These are phyloP conservation scores for Rhodamnia rubescens DNA, from an alignment of 345 rosid species.

Conservation along the genomic window DNA sequence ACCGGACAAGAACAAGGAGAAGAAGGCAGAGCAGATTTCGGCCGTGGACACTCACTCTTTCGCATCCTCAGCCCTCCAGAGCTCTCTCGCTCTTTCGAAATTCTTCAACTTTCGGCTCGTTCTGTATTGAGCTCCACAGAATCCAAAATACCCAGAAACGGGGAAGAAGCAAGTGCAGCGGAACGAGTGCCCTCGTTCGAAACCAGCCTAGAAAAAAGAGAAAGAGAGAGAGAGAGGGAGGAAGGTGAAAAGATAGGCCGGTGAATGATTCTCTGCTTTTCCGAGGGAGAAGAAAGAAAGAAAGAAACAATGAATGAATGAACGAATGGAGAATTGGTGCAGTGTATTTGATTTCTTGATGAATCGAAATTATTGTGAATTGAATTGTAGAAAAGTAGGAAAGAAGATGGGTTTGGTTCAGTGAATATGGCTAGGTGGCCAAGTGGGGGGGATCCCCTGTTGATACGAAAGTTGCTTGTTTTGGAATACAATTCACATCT, in stretches of 20 bases:
- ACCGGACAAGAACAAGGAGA: neutral
- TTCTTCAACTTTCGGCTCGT: neutral
- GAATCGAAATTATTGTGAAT: neutral
- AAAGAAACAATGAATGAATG: no score
- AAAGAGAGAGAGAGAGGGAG: neutral
- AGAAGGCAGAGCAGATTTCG: neutral
- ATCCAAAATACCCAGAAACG: neutral
- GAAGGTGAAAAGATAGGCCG: neutral
- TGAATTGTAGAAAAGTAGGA: neutral
- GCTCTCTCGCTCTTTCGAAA: neutral
- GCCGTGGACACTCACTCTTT: neutral
- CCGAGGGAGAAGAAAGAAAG: neutral
- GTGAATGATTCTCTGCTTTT: neutral
- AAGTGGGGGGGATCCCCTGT: neutral
- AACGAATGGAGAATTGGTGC: neutral
- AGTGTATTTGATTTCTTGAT: neutral
- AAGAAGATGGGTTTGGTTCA: constrained; percentile 3
- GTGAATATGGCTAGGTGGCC: constrained; percentile 3
- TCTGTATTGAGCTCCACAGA: neutral
- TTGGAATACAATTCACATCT: constrained; percentile 1
- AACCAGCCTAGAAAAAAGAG: no score
- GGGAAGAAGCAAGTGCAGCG: neutral
- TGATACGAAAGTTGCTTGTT: constrained; percentile 10
- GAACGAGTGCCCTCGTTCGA: neutral
- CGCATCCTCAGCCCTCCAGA: neutral